Conservation (phyloP, 2,329 filamentous ascomycete genomes). For the Albifimbria verrucaria region DNA sequence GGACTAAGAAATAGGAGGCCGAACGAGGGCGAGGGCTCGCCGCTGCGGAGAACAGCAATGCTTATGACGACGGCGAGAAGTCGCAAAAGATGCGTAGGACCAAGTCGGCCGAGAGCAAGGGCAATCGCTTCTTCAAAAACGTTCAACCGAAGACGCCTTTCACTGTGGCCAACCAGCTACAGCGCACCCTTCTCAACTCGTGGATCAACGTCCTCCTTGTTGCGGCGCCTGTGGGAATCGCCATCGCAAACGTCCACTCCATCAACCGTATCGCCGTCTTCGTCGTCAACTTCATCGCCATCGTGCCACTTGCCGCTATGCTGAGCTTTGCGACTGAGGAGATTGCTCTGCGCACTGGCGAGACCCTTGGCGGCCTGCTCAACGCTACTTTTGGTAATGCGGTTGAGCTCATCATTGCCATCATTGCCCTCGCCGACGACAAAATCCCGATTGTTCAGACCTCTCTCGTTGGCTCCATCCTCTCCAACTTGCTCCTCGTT, state of each 20-base stretch:
- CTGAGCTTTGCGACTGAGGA: constrained; percentile 89
- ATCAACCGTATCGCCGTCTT: constrained; percentile 66
- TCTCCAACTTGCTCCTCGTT: constrained; percentile 86
- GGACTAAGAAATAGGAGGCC: constrained; percentile 28
- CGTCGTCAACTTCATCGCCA: constrained; percentile 89
- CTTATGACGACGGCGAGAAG: constrained; percentile 19
- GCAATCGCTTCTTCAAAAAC: constrained; percentile 36
- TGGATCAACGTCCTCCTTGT: constrained; percentile 84
- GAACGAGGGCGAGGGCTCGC: constrained; percentile 12
- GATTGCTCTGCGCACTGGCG: constrained; percentile 75
- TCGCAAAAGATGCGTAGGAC: not conserved
- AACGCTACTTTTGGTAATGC: constrained; percentile 94
- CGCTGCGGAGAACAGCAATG: constrained; percentile 8
- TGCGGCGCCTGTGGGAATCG: constrained; percentile 77
- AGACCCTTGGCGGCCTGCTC: constrained; percentile 82
- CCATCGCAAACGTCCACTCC: constrained; percentile 58
- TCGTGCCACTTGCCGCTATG: constrained; percentile 84
- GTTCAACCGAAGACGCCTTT: constrained; percentile 52
- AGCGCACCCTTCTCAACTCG: constrained; percentile 73
- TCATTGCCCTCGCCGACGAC: constrained; percentile 72
- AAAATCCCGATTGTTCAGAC: constrained; percentile 88
- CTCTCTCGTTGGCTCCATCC: constrained; percentile 84
- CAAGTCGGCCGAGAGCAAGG: constrained; percentile 1
- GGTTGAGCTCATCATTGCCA: constrained; percentile 83
- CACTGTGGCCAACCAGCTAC: constrained; percentile 63